Base-by-base conservation (phyloP, 352 stramenopile genomes). In the Phytopythium kandeliae region DNA sequence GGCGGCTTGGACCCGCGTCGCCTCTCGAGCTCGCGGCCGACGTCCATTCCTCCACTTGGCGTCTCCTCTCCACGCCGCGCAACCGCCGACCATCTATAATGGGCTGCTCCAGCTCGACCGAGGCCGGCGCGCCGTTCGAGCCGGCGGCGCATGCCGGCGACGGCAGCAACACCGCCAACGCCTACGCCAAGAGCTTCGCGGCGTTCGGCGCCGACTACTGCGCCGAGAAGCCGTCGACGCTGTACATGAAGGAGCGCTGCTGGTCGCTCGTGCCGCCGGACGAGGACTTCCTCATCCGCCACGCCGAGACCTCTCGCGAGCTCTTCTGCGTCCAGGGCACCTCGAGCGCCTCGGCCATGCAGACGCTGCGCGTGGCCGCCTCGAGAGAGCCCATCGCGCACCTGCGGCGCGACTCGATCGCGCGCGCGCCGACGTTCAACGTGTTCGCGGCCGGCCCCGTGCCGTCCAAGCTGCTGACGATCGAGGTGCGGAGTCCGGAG, bases 371-470 rank as follows among this genome's bases (percentile, higher is more conserved):
- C 3, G 19, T 34, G 2, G 60, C 63, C 22, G 48, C 49, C 2
- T 49, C 58, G 31, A 51, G 63, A 13, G 49, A 49, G 36, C 63
- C 67, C 28, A 50, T 76, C 19, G 67, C 66, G 41, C 67, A 76
- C 54, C 67, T 76, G 43, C 69, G 70, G 48, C 67, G 63, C 45
- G 63, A 72, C 30, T 52, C 68, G 22, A 63, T 70, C 52, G 57
- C 55, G 35, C 55, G 57, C 22, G 57, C 61, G n/a, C 63, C 67
- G 26, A 72, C 63, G 1, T 73, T 68, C 47, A 76, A 71, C 54
- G 63, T 71, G 0, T 73, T 61, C 35, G 51, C 64, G 35, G 67
- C 63, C 35, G 68, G 67, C 28, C 30, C 48, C 11, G 63, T 60
- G 21, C 60, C 60, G 21, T 28, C 60, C 40, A 62, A 65, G 33